Percentiles rank a stretch among this genome's conserved stretches.
These are phyloP conservation scores for Umbelopsis ramanniana DNA, from an alignment of 192 early-diverging fungal genomes.

Conservation along the genomic window DNA sequence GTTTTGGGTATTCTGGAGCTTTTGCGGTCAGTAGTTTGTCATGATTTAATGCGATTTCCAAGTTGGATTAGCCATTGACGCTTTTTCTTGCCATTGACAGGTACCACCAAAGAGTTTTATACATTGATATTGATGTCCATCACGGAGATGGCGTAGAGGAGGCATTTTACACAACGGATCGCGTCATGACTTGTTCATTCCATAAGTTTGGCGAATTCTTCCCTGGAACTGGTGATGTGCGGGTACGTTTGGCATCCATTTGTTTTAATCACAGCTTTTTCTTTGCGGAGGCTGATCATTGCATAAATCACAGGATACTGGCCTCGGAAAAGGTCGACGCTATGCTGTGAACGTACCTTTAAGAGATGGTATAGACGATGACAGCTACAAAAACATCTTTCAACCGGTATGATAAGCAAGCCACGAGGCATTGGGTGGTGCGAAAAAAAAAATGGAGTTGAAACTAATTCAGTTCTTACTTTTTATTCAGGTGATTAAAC, in stretches of 20 bases:
- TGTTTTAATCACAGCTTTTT: no score
- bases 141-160: conserved; percentile 99
- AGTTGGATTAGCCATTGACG: conserved; percentile 10
- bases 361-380: conserved; percentile 93
- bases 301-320: conserved; percentile 73
- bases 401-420: no score
- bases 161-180: conserved; percentile 98
- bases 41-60: neutral
- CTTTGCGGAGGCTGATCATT: no score
- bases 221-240: conserved; percentile 95
- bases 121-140: conserved; percentile 98
- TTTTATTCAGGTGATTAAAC: conserved; percentile 45
- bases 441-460: no score
- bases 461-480: neutral
- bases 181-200: conserved; percentile 99
- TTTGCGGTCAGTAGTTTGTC: conserved; percentile 56
- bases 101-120: conserved; percentile 89
- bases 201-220: conserved; percentile 99
- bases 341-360: conserved; percentile 98
- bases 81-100: conserved; percentile 30
- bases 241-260: conserved; percentile 51
- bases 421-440: no score
- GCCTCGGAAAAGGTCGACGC: conserved; percentile 84
- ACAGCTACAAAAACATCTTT: conserved; percentile 89
- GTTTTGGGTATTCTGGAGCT: conserved; percentile 88